Evolutionary conservation across 176 grass and related monocot genomes (phyloP).

Genomic region (Raddia distichophylla): DNA sequence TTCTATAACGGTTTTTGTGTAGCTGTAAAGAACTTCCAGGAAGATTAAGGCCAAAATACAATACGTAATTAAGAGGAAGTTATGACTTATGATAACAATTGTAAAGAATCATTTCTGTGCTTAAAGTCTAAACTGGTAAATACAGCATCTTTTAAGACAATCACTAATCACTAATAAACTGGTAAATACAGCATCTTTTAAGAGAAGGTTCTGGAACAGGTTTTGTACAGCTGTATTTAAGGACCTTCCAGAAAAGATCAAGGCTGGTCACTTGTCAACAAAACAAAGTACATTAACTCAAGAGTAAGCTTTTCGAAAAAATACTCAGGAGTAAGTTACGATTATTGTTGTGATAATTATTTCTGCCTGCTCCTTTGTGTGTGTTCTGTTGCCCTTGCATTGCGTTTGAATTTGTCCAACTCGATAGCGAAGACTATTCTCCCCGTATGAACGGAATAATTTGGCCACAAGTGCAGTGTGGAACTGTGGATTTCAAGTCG

Average conservation of each 20-base stretch:
- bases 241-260: too few relatives aligned
- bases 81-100: not conserved
- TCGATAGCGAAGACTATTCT: conserved; percentile 24
- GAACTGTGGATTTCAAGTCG: too few relatives aligned
- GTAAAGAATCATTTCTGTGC: too few relatives aligned
- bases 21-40: not conserved
- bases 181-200: too few relatives aligned
- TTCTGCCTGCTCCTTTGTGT: not conserved
- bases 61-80: not conserved
- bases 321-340: not conserved
- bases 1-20: not conserved
- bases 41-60: not conserved
- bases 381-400: not conserved
- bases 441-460: conserved; percentile 40
- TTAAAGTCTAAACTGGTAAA: too few relatives aligned
- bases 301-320: too few relatives aligned
- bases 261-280: too few relatives aligned
- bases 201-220: too few relatives aligned
- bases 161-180: too few relatives aligned
- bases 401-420: conserved; percentile 20
- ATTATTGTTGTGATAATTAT: not conserved
- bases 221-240: too few relatives aligned
- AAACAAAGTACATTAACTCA: too few relatives aligned
- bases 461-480: conserved; percentile 7
- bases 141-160: too few relatives aligned